phyloP scores from a whole-genome alignment of 2,329 filamentous ascomycete species.

The Pleoardoris graminearum region DNA sequence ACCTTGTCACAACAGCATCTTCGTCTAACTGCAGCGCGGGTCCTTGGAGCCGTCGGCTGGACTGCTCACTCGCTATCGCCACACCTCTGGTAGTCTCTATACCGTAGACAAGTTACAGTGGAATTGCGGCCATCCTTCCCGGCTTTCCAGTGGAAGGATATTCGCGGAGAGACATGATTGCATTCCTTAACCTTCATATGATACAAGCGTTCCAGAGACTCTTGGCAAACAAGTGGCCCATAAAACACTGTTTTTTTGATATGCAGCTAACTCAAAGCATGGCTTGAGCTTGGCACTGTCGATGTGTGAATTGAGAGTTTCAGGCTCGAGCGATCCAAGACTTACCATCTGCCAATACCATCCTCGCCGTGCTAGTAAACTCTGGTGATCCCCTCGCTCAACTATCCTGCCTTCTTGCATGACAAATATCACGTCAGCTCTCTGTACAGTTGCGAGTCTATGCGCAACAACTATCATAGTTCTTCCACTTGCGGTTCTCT shows the following conservation, averaged over 20 bases:
- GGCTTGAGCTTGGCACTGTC: slow-evolving; percentile 8
- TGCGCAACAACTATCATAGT: slow-evolving; percentile 51
- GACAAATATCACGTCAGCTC: slow-evolving; percentile 49
- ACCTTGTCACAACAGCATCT: slow-evolving; percentile 1
- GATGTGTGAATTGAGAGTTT: not conserved
- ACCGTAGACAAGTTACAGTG: not conserved
- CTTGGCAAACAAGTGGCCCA: too few relatives aligned
- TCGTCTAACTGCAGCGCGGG: too few relatives aligned
- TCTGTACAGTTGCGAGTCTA: slow-evolving; percentile 44
- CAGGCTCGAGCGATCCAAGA: not conserved
- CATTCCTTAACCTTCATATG: slow-evolving; percentile 1
- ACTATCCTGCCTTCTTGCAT: slow-evolving; percentile 44
- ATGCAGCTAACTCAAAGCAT: not conserved
- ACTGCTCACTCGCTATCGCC: not conserved
- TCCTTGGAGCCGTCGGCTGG: not conserved
- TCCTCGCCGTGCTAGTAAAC: slow-evolving; percentile 1
- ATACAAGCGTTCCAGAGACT: not conserved
- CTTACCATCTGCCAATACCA: slow-evolving; percentile 20
- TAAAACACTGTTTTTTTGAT: too few relatives aligned
- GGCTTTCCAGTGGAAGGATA: not conserved
- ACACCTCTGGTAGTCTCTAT: too few relatives aligned
- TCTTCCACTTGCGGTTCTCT: slow-evolving; percentile 51
- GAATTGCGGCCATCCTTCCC: not conserved
- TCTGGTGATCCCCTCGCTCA: slow-evolving; percentile 24
- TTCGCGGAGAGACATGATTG: not conserved